Evolutionary conservation across 345 rosid species (phyloP), one percentile per base, ranked within the genome.

Genomic region (Rhodamnia rubescens): DNA sequence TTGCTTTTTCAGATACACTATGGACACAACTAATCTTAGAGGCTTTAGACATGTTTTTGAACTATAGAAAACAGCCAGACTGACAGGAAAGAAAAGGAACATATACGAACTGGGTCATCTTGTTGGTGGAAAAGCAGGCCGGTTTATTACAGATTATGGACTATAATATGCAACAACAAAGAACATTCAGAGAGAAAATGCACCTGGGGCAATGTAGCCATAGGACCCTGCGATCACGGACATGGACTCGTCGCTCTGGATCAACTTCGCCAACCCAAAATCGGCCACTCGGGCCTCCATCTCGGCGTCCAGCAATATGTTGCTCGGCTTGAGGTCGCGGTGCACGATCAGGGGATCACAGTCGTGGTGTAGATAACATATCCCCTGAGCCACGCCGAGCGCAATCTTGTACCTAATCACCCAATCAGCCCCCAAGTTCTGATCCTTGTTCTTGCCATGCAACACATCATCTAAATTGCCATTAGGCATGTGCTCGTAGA

Each of bases 151-250:
- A 36, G 80, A 69, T 69, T 18, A 9, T 8, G 80, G 47, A 69
- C 80, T 69, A 56, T 16, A 52, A 8, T 51, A 18, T 52, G 44
- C 44, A 9, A 53, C 44, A 29, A 14, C 24, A 84, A 69, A 69
- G 47, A 69, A 20, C 14, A 9, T 36, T 18, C 13, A 20, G 36
- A 47, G 20, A 69, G 16, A 6, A 32, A 22, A 82, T 89, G 85
- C 81, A 97, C 99, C 99, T 85, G 99, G 99, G 10, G 99, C 99
- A 88, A 97, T 97, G 93, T 97, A 97, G 87, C 99, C 99, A 87
- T 95, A 97, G 42, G 99, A 97, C 0, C 99, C 99, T 11, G 99
- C 99, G 20, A 97, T 95, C 44, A 96, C 99, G 27, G 99, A 96
- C 99, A 96, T 97, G 32, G 99, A 96, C 90, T 97, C 98, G 3